phyloP scores from a whole-genome alignment of 768 basidiomycete genomes.

The Mycena amicta region DNA sequence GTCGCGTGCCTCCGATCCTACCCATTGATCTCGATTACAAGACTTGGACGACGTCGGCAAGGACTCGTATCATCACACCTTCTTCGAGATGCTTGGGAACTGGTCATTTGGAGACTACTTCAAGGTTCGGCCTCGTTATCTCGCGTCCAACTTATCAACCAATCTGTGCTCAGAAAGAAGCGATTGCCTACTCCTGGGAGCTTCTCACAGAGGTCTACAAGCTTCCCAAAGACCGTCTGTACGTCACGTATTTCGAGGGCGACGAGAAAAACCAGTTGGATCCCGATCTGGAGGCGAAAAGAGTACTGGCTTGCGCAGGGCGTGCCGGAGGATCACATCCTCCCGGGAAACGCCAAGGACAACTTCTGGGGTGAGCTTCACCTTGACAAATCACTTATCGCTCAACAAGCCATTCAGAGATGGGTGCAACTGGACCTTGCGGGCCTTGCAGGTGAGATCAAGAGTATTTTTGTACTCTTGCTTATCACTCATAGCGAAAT shows the following conservation, averaged over 20 bases:
- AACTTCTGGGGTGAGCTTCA: conserved; percentile 91
- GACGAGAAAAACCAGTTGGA: conserved; percentile 83
- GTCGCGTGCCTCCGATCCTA: neutral
- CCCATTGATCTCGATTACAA: conserved; percentile 31
- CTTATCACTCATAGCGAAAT: conserved; percentile 68
- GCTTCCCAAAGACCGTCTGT: conserved; percentile 87
- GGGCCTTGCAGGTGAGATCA: conserved; percentile 86
- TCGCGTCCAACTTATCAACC: too few species aligned
- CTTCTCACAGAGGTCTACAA: conserved; percentile 88
- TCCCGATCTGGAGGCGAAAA: conserved; percentile 86
- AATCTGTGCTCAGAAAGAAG: conserved; percentile 72
- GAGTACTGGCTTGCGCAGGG: conserved; percentile 89
- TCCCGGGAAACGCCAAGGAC: conserved; percentile 94
- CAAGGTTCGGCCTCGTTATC: conserved; percentile 67
- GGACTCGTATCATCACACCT: conserved; percentile 97
- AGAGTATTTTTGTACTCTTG: neutral
- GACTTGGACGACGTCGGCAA: conserved; percentile 99
- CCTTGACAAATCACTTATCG: neutral
- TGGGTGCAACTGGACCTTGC: conserved; percentile 98
- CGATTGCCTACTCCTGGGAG: conserved; percentile 92
- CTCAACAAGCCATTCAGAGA: conserved; percentile 58
- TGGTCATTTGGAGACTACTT: conserved; percentile 99
- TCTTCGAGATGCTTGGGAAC: conserved; percentile 99
- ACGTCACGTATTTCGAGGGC: conserved; percentile 98
- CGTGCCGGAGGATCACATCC: conserved; percentile 84